A percentile compares a stretch with the other conserved stretches of the same genome.
phyloP scores from a whole-genome alignment of 768 basidiomycete species.

The Naganishia friedmannii region DNA sequence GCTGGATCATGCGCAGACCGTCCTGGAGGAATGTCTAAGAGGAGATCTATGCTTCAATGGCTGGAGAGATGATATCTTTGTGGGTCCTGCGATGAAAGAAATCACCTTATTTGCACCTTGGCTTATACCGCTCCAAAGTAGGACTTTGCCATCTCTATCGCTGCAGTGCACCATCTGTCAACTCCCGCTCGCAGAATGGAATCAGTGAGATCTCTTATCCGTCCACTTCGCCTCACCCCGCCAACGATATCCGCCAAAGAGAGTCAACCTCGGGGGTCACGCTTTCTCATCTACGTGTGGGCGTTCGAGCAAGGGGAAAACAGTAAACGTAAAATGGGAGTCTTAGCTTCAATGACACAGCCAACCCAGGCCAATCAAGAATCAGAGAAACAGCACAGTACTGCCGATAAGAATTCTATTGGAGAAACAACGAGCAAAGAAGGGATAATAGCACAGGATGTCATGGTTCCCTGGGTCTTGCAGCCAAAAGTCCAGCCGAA shows the following conservation, averaged over 20 bases:
- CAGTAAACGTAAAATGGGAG: constrained; percentile 69
- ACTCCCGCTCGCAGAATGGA: constrained; percentile 68
- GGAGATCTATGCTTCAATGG: constrained; percentile 67
- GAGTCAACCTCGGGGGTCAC: constrained; percentile 52
- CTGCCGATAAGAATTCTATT: not conserved
- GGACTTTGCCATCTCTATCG: constrained; percentile 97
- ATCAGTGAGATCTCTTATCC: constrained; percentile 57
- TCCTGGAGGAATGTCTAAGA: constrained; percentile 58
- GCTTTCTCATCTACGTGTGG: constrained; percentile 92
- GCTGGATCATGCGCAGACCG: constrained; percentile 58
- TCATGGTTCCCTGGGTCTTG: constrained; percentile 50
- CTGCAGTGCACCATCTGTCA: constrained; percentile 92
- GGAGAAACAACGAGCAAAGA: constrained; percentile 1
- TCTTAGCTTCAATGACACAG: constrained; percentile 39
- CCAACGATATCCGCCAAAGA: constrained; percentile 18
- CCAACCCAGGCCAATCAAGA: constrained; percentile 10
- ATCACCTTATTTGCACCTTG: not conserved
- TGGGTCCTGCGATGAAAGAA: constrained; percentile 54
- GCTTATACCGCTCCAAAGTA: constrained; percentile 48
- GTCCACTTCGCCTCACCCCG: constrained; percentile 33
- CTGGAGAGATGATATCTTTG: constrained; percentile 82
- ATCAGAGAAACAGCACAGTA: constrained; percentile 25
- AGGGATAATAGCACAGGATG: constrained; percentile 37
- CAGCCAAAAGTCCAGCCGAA: constrained; percentile 29
- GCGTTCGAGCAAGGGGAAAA: constrained; percentile 85